phyloP scores from a whole-genome alignment of 495 filamentous ascomycete genomes.

The Evansstolkia leycettana region DNA sequence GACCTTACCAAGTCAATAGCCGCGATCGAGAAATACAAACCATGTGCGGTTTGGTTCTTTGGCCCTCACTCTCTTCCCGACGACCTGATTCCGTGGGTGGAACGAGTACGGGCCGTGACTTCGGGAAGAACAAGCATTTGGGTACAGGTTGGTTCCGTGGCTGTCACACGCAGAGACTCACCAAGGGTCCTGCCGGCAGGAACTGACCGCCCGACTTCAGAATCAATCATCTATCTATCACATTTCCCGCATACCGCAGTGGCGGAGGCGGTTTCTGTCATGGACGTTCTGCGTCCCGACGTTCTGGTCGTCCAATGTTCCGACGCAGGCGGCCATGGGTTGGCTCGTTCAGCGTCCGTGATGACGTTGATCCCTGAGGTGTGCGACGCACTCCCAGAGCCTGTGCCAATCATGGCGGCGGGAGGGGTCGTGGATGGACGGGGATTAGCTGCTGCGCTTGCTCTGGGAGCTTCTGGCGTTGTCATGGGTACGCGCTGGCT shows the following conservation, averaged over 20 bases:
- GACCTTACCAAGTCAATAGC: slow-evolving; percentile 25
- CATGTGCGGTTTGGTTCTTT: slow-evolving; percentile 59
- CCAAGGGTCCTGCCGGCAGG: too few relatives aligned
- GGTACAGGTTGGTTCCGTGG: slow-evolving; percentile 61
- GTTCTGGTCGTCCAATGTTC: slow-evolving; percentile 58
- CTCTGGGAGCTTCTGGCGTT: slow-evolving; percentile 48
- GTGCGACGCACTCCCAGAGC: slow-evolving; percentile 31
- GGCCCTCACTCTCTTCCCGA: slow-evolving; percentile 29
- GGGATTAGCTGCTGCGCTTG: slow-evolving; percentile 46
- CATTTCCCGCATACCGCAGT: too few relatives aligned
- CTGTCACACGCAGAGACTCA: too few relatives aligned
- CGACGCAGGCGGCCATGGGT: slow-evolving; percentile 70
- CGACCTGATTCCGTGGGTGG: slow-evolving; percentile 41
- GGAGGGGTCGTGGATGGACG: slow-evolving; percentile 58
- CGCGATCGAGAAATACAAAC: slow-evolving; percentile 30
- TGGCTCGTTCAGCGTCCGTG: slow-evolving; percentile 40
- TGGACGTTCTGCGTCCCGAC: slow-evolving; percentile 33
- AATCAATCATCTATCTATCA: too few relatives aligned
- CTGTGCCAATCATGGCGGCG: slow-evolving; percentile 48
- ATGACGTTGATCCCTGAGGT: slow-evolving; percentile 44
- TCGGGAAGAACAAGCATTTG: slow-evolving; percentile 40
- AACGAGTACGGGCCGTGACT: slow-evolving; percentile 23
- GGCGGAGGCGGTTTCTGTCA: slow-evolving; percentile 36
- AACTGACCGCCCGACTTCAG: too few relatives aligned
- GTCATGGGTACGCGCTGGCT: slow-evolving; percentile 60